Base-by-base conservation (phyloP, 2,329 filamentous ascomycete genomes). In the Paecilomyces formosus region DNA sequence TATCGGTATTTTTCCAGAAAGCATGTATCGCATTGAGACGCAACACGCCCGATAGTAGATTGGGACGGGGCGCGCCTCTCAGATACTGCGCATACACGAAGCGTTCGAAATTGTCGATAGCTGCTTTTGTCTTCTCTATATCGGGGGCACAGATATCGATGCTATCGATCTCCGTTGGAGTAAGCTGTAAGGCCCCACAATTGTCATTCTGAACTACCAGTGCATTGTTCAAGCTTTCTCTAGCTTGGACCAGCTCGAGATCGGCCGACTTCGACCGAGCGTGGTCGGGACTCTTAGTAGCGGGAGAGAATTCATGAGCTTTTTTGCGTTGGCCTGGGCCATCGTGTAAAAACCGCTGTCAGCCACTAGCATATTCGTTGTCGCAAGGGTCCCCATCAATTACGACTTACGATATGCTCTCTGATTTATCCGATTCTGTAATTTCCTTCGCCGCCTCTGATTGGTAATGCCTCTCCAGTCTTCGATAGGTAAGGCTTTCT, bases 391-490 rank as follows among this genome's bases (percentile, higher is more conserved):
- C 33, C 35, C 15, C 35, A 39, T 39, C 6, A 5, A 39, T 13
- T 15, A 39, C 35, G 13, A 56, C 63, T 26, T 57, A 67, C 65
- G 61, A 31, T 65, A 68, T 12, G 61, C 62, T 28, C 67, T 57
- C 52, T 68, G 65, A 53, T 68, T 70, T 35, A 65, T 56, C n/a
- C 68, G 61, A 54, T 70, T 70, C 59, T 70, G 68, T 54, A 69
- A 49, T 51, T 58, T 64, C 24, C 68, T 62, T 26, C 68, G 58
- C 51, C 66, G 58, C 21, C 56, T 63, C 31, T 58, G 63, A 55
- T 67, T 58, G 15, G 64, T 62, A 3, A 66, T 55, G 3, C 68
- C 68, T 11, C 65, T 68, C 68, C 68, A 70, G 52, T 69, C 62
- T 54, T 69, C 67, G 15, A 63, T 58, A 0, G 59, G 35, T 1